A percentile compares a stretch with the other conserved stretches of the same genome.
These are phyloP conservation scores for Torrubiellomyces zombiae DNA, from an alignment of 2,329 filamentous ascomycete genomes.

Conservation along the genomic window DNA sequence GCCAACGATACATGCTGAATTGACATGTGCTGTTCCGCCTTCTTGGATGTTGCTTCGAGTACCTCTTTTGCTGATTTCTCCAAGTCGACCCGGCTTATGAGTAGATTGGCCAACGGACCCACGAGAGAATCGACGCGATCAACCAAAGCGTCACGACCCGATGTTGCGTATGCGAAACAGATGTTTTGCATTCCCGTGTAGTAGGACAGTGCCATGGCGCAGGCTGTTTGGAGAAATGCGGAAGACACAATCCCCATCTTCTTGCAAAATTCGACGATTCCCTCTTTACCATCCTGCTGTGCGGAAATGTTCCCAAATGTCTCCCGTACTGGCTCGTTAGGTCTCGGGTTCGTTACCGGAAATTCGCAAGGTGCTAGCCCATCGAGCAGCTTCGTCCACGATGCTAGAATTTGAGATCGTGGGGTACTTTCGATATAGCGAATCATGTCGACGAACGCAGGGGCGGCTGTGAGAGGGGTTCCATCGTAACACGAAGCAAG, in stretches of 20 bases:
- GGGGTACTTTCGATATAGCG: constrained; percentile 1
- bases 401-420: background rate
- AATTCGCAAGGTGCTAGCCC: constrained; percentile 2
- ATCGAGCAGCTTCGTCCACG: constrained; percentile 1
- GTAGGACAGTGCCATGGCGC: constrained; percentile 20
- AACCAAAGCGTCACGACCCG: constrained; percentile 31
- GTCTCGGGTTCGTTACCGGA: background rate
- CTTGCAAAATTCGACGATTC: constrained; percentile 1
- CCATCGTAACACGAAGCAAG: constrained; percentile 11
- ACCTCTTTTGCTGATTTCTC: background rate
- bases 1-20: constrained; percentile 3
- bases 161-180: constrained; percentile 34
- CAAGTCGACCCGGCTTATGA: constrained; percentile 21
- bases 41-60: background rate
- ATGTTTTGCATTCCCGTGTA: constrained; percentile 29
- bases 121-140: constrained; percentile 27
- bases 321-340: too few species aligned
- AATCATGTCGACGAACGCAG: constrained; percentile 1
- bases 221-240: constrained; percentile 23
- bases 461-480: background rate
- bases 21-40: constrained; percentile 1
- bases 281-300: background rate
- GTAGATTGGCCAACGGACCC: constrained; percentile 37
- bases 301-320: background rate
- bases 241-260: constrained; percentile 5